Base-by-base conservation (phyloP, 768 basidiomycete species). In the Boletus sp. region DNA sequence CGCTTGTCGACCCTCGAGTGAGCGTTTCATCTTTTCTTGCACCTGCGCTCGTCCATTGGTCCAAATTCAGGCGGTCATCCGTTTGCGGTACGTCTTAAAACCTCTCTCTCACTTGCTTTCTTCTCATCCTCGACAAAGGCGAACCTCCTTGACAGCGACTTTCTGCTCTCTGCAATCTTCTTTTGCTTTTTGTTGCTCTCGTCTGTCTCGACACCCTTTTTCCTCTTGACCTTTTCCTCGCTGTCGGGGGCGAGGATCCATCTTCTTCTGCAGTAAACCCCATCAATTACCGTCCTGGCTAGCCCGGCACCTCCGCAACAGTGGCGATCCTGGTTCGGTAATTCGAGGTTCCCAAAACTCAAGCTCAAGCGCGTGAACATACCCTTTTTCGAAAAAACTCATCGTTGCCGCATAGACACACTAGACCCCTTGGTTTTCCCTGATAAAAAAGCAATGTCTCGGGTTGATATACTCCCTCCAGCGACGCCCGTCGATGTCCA, bases 1-100 rank as follows among this genome's bases (percentile, higher is more conserved):
- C 87, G 88, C 79, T 78, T 88, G 70, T 72, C 88, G 85, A 84
- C 85, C 84, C 82, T 84, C 70, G 82, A 81, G 88, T 90, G 57
- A 62, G 87, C 70, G 17, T 54, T 58, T 57, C 61, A 61, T 62
- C 63, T 63, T 51, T 38, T 38, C 46, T n/a, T 39, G 30, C 41
- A 51, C 40, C 55, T 63, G 52, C 23, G 63, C 50, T 64, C 50
- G 62, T 47, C 42, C 39, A 47, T 55, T 50, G 56, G 54, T 40
- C 45, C 30, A 13, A 33, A 60, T 57, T 53, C 51, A 90, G 88
- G 87, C 88, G 86, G 87, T 83, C 84, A 70, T 85, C 84, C 56
- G 81, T 90, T 67, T 77, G 87, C 80, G 88, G 88, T 87, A 50
- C 52, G 81, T 74, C 51, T 51, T 60, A 56, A 55, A 55, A 40